Conservation (phyloP, 169 alveolate genomes). For the Plasmodium malariae region DNA sequence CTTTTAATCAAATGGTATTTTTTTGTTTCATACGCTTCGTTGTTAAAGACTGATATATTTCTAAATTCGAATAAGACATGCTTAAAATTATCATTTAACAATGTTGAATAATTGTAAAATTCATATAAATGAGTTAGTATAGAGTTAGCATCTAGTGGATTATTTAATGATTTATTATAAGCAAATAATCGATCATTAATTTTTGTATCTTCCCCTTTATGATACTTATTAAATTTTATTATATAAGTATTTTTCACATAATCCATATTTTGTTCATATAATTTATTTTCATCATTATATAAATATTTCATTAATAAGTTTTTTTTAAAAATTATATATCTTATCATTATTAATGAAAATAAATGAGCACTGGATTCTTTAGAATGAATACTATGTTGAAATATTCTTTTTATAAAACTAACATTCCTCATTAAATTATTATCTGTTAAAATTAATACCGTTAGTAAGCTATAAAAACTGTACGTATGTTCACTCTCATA, state of each 20-base stretch:
- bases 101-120: constrained; percentile 43
- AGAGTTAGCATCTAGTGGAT: constrained; percentile 67
- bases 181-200: constrained; percentile 25
- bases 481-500: constrained; percentile 69
- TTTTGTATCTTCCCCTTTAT: constrained; percentile 14
- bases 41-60: constrained; percentile 47
- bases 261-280: constrained; percentile 24
- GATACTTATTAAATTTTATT: constrained; percentile 39
- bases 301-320: constrained; percentile 30
- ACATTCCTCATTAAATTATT: constrained; percentile 51
- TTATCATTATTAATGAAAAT: constrained; percentile 54
- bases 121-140: constrained; percentile 63
- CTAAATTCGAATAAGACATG: constrained; percentile 54
- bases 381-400: constrained; percentile 65
- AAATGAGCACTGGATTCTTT: constrained; percentile 41
- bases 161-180: constrained; percentile 48
- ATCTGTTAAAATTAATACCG: constrained; percentile 58
- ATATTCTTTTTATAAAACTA: constrained; percentile 60
- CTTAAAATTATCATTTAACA: constrained; percentile 43
- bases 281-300: constrained; percentile 46
- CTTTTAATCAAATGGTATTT: background rate
- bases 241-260: constrained; percentile 31
- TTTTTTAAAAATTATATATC: constrained; percentile 51
- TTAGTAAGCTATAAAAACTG: constrained; percentile 35
- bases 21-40: constrained; percentile 15